Evolutionary conservation across 805 yeast genomes (phyloP), one percentile per base, ranked within the genome.

Genomic region (Zygosaccharomyces lentus): DNA sequence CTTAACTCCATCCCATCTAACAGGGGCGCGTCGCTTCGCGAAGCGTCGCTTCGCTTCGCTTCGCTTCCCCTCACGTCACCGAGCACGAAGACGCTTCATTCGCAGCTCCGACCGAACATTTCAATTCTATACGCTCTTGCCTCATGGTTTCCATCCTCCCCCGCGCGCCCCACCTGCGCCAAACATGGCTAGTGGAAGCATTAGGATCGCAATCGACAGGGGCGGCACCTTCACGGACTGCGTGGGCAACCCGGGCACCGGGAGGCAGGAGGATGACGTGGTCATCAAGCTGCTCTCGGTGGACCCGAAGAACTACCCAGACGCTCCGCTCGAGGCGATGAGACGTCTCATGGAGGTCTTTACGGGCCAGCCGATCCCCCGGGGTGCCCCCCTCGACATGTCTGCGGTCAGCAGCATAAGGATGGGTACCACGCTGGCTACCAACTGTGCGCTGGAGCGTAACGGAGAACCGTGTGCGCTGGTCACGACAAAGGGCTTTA

Each of bases 361-460:
- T 49, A 75, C 79, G 1, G 75, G 77, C 1, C 64, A 60, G 6
- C 40, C 59, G 8, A 84, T 86, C 41, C 82, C 89, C 3, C 72
- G 86, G 41, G 77, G 78, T 7, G 64, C 64, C 30, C 80, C 78
- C 2, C 65, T 89, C 48, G 87, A 83, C 48, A 74, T 87, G 1
- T 73, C 80, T 2, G 66, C 67, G 2, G 84, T 88, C 31, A 80
- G 78, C 44, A 76, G 82, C 35, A 79, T 89, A 39, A 72, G 96
- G 46, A 82, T 90, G 85, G 97, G 97, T 2, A 89, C 97, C 3
- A 90, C 97, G 0, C 93, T 89, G 9, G 98, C 99, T 1, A 91
- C 98, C 6, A 91, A 91, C 67, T 96, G 98, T 1, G 74, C 93
- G 27, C 72, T 91, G 49, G 98, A 91, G 61, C 75, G 98, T 51